Evolutionary conservation across 495 filamentous ascomycete genomes (phyloP), one percentile per base, ranked within the genome.

Genomic region (Oidiodendron maius): DNA sequence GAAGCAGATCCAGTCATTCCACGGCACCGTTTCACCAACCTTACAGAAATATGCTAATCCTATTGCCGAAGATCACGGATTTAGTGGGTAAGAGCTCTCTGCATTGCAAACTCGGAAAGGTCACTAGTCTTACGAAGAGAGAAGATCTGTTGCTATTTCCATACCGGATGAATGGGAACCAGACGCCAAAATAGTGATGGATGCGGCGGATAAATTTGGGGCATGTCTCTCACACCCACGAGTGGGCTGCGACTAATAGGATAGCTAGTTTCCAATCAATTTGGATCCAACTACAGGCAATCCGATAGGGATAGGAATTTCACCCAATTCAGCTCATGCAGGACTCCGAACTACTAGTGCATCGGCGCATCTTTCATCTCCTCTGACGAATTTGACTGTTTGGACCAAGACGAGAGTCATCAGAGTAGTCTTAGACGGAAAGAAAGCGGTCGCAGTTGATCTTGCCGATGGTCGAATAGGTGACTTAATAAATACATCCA

Each of bases 221-320:
- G 62, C 59, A 0, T 80, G 80, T 67, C 72, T 70, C 4, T 58
- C 79, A 36, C 8, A 3, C 8, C 20, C 36, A 40, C 11, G n/a
- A n/a, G n/a, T n/a, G n/a, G n/a, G n/a, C n/a, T n/a, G n/a, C n/a
- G n/a, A n/a, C n/a, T n/a, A n/a, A n/a, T n/a, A n/a, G n/a, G n/a
- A n/a, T n/a, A n/a, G n/a, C n/a, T n/a, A 42, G 40, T 4, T 42
- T 6, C 20, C 40, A 13, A 52, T 80, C 9, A 73, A 63, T 9
- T 72, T 78, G 22, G 69, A 81, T 32, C 69, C 80, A 45, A 76
- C 71, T 61, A 65, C 65, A 36, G 80, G 78, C 15, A 66, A 69
- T 15, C 72, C 77, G 72, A 54, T 64, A 28, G 80, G 80, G 9
- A 68, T 82, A 6, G 68, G 68, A 70, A 76, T 57, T 69, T 67